A percentile compares a stretch with the other conserved stretches of the same genome.
phyloP scores from a whole-genome alignment of 768 basidiomycete genomes.

The Cystobasidium onofrii region DNA sequence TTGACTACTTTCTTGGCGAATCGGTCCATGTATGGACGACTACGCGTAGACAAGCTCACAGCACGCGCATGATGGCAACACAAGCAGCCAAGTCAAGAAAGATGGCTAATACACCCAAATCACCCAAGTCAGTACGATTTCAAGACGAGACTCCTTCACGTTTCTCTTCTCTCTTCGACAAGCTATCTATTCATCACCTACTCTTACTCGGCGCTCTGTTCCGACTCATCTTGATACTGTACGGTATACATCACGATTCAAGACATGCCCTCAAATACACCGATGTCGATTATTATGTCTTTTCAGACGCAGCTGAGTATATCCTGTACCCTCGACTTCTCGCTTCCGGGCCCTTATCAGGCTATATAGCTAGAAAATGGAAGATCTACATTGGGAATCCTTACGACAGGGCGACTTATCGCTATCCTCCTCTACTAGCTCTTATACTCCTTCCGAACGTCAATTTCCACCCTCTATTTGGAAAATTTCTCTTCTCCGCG shows the following conservation, averaged over 20 bases:
- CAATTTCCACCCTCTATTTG: constrained; percentile 73
- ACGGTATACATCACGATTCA: constrained; percentile 84
- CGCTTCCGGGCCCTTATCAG: constrained; percentile 31
- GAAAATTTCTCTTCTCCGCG: constrained; percentile 76
- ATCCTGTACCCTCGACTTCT: constrained; percentile 49
- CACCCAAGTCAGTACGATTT: not conserved
- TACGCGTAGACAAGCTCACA: not conserved
- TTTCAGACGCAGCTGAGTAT: constrained; percentile 79
- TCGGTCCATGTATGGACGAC: too few species aligned
- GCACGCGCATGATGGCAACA: not conserved
- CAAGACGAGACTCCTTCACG: not conserved
- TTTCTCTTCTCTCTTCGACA: not conserved
- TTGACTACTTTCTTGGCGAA: too few species aligned
- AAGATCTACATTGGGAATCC: constrained; percentile 54
- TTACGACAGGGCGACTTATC: constrained; percentile 82
- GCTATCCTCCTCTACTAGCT: constrained; percentile 90
- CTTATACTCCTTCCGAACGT: constrained; percentile 70
- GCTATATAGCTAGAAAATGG: constrained; percentile 42
- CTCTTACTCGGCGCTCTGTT: constrained; percentile 45
- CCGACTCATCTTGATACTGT: constrained; percentile 64
- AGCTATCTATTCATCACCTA: not conserved
- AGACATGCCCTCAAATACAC: constrained; percentile 83
- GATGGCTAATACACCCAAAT: not conserved
- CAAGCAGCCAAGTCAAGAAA: not conserved
- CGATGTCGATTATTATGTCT: constrained; percentile 95